Conservation (phyloP, 805 yeast genomes). For the Myxozyma monticola region DNA sequence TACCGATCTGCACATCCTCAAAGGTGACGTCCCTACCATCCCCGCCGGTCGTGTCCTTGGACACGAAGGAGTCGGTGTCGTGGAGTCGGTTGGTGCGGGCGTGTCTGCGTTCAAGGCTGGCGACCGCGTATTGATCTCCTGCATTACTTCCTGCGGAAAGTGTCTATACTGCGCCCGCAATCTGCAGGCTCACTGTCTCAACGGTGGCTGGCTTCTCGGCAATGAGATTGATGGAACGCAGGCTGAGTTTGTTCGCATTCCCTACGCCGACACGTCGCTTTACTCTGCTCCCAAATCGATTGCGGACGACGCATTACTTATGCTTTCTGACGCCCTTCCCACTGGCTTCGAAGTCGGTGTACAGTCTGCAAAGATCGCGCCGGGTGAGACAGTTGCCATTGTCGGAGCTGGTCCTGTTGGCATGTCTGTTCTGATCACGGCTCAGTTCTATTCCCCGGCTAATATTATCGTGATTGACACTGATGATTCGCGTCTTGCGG, state of each 20-base stretch:
- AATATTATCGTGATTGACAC: conserved; percentile 28
- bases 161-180: conserved; percentile 54
- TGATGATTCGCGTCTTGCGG: conserved; percentile 21
- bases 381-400: conserved; percentile 24
- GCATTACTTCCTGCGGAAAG: conserved; percentile 59
- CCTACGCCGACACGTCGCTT: conserved; percentile 54
- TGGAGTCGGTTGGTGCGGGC: conserved; percentile 44
- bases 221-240: conserved; percentile 54
- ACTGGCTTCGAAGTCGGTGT: conserved; percentile 29
- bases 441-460: conserved; percentile 25
- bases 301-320: conserved; percentile 21
- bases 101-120: conserved; percentile 45
- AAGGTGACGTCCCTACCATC: conserved; percentile 45
- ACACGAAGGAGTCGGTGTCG: conserved; percentile 44
- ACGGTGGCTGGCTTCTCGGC: conserved; percentile 39
- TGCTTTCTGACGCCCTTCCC: conserved; percentile 29
- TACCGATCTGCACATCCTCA: conserved; percentile 53
- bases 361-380: conserved; percentile 13
- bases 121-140: conserved; percentile 49
- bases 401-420: conserved; percentile 28
- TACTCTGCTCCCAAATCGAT: conserved; percentile 44
- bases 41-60: conserved; percentile 48
- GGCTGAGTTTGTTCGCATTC: conserved; percentile 61
- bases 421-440: conserved; percentile 24
- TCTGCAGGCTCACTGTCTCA: conserved; percentile 30